Evolutionary conservation across 1,284 basidiomycete genomes (phyloP), one percentile per base, ranked within the genome.

Genomic region (Malassezia arunalokei): DNA sequence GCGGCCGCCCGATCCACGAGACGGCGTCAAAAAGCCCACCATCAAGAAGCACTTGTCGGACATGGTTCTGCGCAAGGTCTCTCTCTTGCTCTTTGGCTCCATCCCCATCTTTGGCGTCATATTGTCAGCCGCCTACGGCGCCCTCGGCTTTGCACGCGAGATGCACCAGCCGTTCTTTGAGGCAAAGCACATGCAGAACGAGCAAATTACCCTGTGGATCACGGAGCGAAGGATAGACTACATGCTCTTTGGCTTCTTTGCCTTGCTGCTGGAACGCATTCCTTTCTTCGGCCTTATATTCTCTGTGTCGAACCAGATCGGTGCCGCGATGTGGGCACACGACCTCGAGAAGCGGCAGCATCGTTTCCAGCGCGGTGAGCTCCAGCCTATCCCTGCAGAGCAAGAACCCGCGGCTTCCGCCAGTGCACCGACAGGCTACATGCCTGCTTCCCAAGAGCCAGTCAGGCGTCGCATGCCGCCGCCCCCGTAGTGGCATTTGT

Each of bases 281-380:
- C 71, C 71, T 0, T 40, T 73, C 8, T 17, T 63, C 9, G 71
- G 71, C 24, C 47, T 73, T 8, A 43, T 64, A 8, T 68, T 73
- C 38, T 62, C 56, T 33, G 59, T 73, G 42, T 65, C 63, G 20
- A 73, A 73, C 52, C 64, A 63, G 3, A 69, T 73, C 50, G 71
- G 71, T 6, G 71, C 71, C 1, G 71, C 70, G 11, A 68, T 68
- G 66, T 71, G 68, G 61, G 66, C 68, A 2, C 67, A 70, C 53
- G 71, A 73, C 46, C 54, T 73, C 11, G 71, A 73, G 46, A 73
- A 73, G 48, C 57, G 68, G 5, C 70, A 73, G 51, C 65, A 68
- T 37, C 43, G 40, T 6, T 48, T 65, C 45, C 59, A 58, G 8
- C 4, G 31, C 6, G 63, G 63, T 24, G 44, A 57, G 45, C 9